Conservation (phyloP, 768 basidiomycete genomes). For the Lyophyllum atratum region DNA sequence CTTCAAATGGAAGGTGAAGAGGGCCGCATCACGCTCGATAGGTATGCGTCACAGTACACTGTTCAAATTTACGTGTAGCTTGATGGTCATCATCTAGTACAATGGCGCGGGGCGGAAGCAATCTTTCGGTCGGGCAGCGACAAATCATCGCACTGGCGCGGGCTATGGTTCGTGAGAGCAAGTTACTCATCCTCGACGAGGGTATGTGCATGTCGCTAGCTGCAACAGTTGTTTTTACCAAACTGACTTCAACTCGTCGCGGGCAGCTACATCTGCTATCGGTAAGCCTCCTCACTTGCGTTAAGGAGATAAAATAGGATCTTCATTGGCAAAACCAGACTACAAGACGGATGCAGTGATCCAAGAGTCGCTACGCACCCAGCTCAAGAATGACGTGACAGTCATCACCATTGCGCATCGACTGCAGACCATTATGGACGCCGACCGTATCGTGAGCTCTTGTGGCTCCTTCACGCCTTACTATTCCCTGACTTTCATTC, state of each 20-base stretch:
- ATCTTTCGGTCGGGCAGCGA: constrained; percentile 75
- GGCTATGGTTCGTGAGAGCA: constrained; percentile 59
- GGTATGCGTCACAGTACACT: too few species aligned
- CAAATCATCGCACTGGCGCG: constrained; percentile 69
- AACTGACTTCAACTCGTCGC: constrained; percentile 31
- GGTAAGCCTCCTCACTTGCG: constrained; percentile 30
- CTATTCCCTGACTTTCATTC: background rate
- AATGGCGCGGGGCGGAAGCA: constrained; percentile 56
- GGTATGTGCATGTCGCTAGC: constrained; percentile 38
- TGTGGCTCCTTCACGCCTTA: background rate
- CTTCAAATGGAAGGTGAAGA: background rate
- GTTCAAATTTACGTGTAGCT: too few species aligned
- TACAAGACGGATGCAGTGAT: constrained; percentile 67
- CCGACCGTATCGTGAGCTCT: constrained; percentile 48
- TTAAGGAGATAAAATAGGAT: background rate
- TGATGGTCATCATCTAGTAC: too few species aligned
- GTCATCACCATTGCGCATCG: constrained; percentile 71
- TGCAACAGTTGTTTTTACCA: constrained; percentile 25
- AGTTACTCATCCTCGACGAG: constrained; percentile 63
- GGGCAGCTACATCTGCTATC: constrained; percentile 44
- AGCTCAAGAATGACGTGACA: constrained; percentile 60
- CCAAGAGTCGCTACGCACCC: constrained; percentile 64
- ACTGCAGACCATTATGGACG: constrained; percentile 67
- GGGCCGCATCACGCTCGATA: background rate
- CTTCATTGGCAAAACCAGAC: too few species aligned